Percentiles rank a stretch among this genome's conserved stretches.
Evolutionary conservation across 1,284 basidiomycete genomes (phyloP).

Genomic region (Amylostereum chailletii): DNA sequence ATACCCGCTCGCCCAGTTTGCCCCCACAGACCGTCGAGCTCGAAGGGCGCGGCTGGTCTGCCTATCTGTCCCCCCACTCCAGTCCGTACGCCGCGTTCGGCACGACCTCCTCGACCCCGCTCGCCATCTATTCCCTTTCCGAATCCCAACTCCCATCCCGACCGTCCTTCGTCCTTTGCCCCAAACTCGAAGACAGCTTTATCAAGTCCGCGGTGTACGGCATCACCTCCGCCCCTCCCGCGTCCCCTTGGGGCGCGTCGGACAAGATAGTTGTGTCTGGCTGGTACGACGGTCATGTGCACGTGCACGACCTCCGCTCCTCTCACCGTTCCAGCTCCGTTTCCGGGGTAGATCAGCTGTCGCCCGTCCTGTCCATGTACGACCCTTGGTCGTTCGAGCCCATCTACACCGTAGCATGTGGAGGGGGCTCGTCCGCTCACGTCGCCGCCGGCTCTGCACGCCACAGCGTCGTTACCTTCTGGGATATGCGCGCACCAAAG

Average conservation of each 20-base stretch:
- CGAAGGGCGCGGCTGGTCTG: slow-evolving; percentile 48
- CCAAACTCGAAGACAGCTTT: slow-evolving; percentile 18
- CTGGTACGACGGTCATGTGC: slow-evolving; percentile 69
- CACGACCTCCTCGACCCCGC: slow-evolving; percentile 46
- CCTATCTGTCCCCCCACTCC: slow-evolving; percentile 42
- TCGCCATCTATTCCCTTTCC: slow-evolving; percentile 45
- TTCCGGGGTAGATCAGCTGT: slow-evolving; percentile 23
- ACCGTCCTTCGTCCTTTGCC: slow-evolving; percentile 41
- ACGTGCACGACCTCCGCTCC: slow-evolving; percentile 62
- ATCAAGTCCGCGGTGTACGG: slow-evolving; percentile 53
- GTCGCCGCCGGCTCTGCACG: slow-evolving; percentile 67
- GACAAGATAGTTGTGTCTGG: slow-evolving; percentile 68
- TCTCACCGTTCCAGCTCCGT: slow-evolving; percentile 16
- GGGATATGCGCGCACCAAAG: slow-evolving; percentile 57
- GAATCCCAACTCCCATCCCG: slow-evolving; percentile 32
- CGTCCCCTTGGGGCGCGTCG: slow-evolving; percentile 56
- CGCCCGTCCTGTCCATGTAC: slow-evolving; percentile 46
- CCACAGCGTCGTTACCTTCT: slow-evolving; percentile 67
- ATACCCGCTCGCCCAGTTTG: slow-evolving; percentile 18
- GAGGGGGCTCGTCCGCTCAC: slow-evolving; percentile 55
- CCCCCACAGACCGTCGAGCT: slow-evolving; percentile 31
- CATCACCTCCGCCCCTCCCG: slow-evolving; percentile 47
- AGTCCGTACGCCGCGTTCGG: slow-evolving; percentile 62
- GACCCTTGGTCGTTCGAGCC: slow-evolving; percentile 65
- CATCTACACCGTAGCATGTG: slow-evolving; percentile 63